Evolutionary conservation across 768 basidiomycete genomes (phyloP).

Genomic region (Candolleomyces efflorescens): DNA sequence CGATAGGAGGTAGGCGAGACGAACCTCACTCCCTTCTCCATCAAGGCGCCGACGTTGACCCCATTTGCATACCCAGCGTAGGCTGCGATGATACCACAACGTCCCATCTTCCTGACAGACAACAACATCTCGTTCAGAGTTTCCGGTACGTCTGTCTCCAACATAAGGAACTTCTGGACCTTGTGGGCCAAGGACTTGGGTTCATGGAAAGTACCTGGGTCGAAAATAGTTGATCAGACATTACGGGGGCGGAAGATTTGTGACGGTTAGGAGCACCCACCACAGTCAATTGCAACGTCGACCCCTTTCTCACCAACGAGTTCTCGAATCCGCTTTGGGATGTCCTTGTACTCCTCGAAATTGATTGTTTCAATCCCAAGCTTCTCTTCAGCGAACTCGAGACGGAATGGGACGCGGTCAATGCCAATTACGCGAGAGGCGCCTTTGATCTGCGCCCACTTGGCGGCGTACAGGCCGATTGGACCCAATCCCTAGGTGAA

Average conservation of each 20-base stretch:
- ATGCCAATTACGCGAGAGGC: slow-evolving; percentile 69
- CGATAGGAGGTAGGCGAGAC: background rate
- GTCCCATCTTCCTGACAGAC: slow-evolving; percentile 51
- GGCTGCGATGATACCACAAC: slow-evolving; percentile 61
- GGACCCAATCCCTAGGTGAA: slow-evolving; percentile 53
- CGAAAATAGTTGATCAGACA: too few species aligned
- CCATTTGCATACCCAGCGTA: slow-evolving; percentile 67
- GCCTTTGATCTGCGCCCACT: slow-evolving; percentile 64
- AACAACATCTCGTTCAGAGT: slow-evolving; percentile 48
- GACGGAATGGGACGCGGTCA: slow-evolving; percentile 47
- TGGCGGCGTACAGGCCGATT: slow-evolving; percentile 57
- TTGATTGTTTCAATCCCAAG: slow-evolving; percentile 54
- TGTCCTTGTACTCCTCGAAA: slow-evolving; percentile 45
- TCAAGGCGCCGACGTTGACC: slow-evolving; percentile 67
- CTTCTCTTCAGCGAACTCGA: slow-evolving; percentile 43
- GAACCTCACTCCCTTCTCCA: slow-evolving; percentile 68
- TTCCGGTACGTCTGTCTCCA: slow-evolving; percentile 73
- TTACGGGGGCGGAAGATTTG: too few species aligned
- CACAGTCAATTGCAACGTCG: slow-evolving; percentile 59
- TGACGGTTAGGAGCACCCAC: slow-evolving; percentile 12
- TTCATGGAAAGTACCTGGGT: slow-evolving; percentile 59
- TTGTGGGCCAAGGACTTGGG: slow-evolving; percentile 64
- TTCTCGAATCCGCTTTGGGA: slow-evolving; percentile 54
- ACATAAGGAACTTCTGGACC: slow-evolving; percentile 63
- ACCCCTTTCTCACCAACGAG: slow-evolving; percentile 55